These are phyloP conservation scores for Hansenula sp. DNA, from an alignment of 1,139 yeast species.

Conservation along the genomic window DNA sequence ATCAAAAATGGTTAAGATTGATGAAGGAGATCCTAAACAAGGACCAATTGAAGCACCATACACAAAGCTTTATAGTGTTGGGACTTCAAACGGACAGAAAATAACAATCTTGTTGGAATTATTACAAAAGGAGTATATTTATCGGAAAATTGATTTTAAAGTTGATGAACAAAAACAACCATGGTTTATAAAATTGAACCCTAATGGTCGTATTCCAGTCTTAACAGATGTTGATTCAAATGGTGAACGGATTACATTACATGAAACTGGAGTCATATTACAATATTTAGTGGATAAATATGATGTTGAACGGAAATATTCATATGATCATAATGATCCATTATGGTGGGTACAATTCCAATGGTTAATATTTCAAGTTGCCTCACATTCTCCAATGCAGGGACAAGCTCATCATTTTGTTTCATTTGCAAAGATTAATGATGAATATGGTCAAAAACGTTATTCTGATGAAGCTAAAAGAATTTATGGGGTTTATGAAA, in stretches of 20 bases:
- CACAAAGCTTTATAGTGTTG: conserved; percentile 29
- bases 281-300: conserved; percentile 53
- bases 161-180: conserved; percentile 44
- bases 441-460: conserved; percentile 46
- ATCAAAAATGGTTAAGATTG: conserved; percentile 5
- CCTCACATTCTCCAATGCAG: conserved; percentile 59
- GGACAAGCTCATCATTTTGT: conserved; percentile 52
- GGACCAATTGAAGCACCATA: conserved; percentile 32
- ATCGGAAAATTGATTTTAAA: conserved; percentile 37
- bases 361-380: conserved; percentile 52
- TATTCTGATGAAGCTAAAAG: conserved; percentile 46
- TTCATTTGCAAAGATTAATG: conserved; percentile 38
- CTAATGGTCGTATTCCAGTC: conserved; percentile 63
- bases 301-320: conserved; percentile 48
- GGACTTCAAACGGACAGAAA: conserved; percentile 51
- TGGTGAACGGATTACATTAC: conserved; percentile 35
- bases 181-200: conserved; percentile 52
- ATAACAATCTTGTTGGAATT: conserved; percentile 45
- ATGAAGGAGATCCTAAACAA: conserved; percentile 30
- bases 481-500: conserved; percentile 48
- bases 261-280: conserved; percentile 60
- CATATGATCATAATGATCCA: conserved; percentile 40
- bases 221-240: conserved; percentile 42
- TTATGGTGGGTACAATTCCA: conserved; percentile 49
- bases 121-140: conserved; percentile 44